Evolutionary conservation across 371 early-diverging fungal species (phyloP).

Genomic region (Lichtheimia corymbifera): DNA sequence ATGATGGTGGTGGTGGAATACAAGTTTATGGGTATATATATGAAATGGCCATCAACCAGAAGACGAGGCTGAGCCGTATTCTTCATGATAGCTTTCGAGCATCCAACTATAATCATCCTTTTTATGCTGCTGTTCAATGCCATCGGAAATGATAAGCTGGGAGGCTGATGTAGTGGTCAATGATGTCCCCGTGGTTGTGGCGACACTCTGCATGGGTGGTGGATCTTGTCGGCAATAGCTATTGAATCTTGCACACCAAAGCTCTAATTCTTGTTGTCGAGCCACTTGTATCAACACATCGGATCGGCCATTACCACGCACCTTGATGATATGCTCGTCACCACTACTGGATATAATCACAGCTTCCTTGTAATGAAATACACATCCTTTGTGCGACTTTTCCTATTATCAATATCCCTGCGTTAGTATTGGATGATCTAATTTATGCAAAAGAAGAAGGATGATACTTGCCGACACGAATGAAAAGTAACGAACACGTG

Average conservation of each 20-base stretch:
- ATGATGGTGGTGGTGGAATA: too few relatives aligned
- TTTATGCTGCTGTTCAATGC: too few relatives aligned
- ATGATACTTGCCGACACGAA: slow-evolving; percentile 33
- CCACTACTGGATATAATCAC: slow-evolving; percentile 29
- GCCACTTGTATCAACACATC: slow-evolving; percentile 55
- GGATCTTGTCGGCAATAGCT: background rate
- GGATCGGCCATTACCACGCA: slow-evolving; percentile 36
- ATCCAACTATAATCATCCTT: background rate
- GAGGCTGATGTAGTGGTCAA: too few relatives aligned
- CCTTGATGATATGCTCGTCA: slow-evolving; percentile 43
- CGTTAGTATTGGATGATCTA: background rate
- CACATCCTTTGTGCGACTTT: slow-evolving; percentile 32
- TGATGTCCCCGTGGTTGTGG: too few relatives aligned
- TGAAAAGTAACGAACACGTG: slow-evolving; percentile 54
- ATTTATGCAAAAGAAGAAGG: background rate
- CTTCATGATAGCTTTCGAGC: too few relatives aligned
- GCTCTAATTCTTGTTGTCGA: slow-evolving; percentile 39
- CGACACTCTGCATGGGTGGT: too few relatives aligned
- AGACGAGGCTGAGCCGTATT: too few relatives aligned
- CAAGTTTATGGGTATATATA: too few relatives aligned
- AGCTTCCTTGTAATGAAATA: slow-evolving; percentile 48
- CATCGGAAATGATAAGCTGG: too few relatives aligned
- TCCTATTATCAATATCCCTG: slow-evolving; percentile 18
- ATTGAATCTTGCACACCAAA: slow-evolving; percentile 49
- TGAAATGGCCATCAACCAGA: too few relatives aligned